Evolutionary conservation across 1,139 yeast species (phyloP), one percentile per base, ranked within the genome.

Genomic region (Geotrichum europaeum): DNA sequence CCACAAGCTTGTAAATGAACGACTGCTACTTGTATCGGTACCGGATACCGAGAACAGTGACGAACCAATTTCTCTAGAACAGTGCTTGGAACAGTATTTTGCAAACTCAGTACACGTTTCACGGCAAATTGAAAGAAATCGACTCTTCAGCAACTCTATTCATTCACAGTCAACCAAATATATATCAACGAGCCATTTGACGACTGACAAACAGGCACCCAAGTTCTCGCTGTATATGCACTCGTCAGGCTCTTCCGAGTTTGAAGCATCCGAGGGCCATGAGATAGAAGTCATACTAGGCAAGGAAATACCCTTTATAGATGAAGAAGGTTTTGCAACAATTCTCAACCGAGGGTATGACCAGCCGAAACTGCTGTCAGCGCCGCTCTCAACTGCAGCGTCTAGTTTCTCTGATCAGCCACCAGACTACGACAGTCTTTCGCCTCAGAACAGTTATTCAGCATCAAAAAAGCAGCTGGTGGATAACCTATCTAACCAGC

Each of bases 41-140:
- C 92, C 92, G 0, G 78, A 78, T 5, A n/a, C 25, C n/a, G 73
- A 69, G 0, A 72, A 66, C n/a, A 61, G 65, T 30, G 73, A 72
- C 54, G 68, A 66, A 45, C 83, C 82, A 0, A 76, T 87, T 3
- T 70, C 84, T 25, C 75, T 87, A 13, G 92, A 87, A 67, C 91
- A 86, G 69, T 87, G 94, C 68, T 76, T 87, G 30, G 91, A 86
- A 69, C 81, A 81, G 61, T 88, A 86, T 72, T 88, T 87, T 74
- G 84, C 87, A 68, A 86, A 87, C 70, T 81, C 88, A 5, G 81
- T 88, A 50, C 81, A 82, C 47, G 95, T 87, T 3, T 80, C 81
- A 62, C 76, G 96, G 51, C 91, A 86, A 69, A 70, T 87, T 15
- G 88, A 86, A 67, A 75, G 89, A 58, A 69, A 87, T 60, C 78